phyloP scores from a whole-genome alignment of 352 stramenopile genomes.

The Hyaloperonospora brassicae region DNA sequence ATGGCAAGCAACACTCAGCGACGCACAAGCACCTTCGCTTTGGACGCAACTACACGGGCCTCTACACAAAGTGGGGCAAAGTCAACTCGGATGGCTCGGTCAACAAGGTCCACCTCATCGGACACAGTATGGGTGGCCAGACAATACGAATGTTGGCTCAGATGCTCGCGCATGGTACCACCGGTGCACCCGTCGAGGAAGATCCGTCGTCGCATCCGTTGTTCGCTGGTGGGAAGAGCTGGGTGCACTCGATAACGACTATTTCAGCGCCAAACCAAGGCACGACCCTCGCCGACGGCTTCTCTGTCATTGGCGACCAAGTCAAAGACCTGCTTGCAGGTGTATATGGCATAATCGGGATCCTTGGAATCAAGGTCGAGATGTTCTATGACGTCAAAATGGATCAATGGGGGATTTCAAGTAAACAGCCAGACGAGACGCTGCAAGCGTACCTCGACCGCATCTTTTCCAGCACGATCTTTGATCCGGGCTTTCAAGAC shows the following conservation, averaged over 20 bases:
- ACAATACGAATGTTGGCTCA: slow-evolving; percentile 72
- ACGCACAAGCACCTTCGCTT: slow-evolving; percentile 30
- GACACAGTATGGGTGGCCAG: slow-evolving; percentile 75
- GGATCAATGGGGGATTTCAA: slow-evolving; percentile 38
- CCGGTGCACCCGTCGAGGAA: slow-evolving; percentile 30
- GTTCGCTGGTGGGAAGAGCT: slow-evolving; percentile 48
- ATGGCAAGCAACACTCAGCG: slow-evolving; percentile 38
- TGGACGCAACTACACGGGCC: slow-evolving; percentile 39
- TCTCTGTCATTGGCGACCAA: slow-evolving; percentile 32
- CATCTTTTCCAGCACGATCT: slow-evolving; percentile 33
- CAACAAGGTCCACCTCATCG: slow-evolving; percentile 61
- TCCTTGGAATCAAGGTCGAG: slow-evolving; percentile 17
- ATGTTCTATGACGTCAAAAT: slow-evolving; percentile 45
- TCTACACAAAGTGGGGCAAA: slow-evolving; percentile 54
- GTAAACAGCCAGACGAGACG: slow-evolving; percentile 23
- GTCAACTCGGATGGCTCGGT: slow-evolving; percentile 35
- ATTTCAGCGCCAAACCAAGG: slow-evolving; percentile 56
- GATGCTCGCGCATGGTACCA: slow-evolving; percentile 40
- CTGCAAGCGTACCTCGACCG: slow-evolving; percentile 33
- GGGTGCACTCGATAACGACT: slow-evolving; percentile 64
- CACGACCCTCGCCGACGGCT: slow-evolving; percentile 38
- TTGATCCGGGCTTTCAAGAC: slow-evolving; percentile 36
- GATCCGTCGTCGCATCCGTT: slow-evolving; percentile 27
- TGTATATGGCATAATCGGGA: slow-evolving; percentile 24
- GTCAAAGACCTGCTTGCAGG: slow-evolving; percentile 28